Evolutionary conservation across 257 asterid genomes (phyloP), one percentile per base, ranked within the genome.

Genomic region (Leonotis leonurus): DNA sequence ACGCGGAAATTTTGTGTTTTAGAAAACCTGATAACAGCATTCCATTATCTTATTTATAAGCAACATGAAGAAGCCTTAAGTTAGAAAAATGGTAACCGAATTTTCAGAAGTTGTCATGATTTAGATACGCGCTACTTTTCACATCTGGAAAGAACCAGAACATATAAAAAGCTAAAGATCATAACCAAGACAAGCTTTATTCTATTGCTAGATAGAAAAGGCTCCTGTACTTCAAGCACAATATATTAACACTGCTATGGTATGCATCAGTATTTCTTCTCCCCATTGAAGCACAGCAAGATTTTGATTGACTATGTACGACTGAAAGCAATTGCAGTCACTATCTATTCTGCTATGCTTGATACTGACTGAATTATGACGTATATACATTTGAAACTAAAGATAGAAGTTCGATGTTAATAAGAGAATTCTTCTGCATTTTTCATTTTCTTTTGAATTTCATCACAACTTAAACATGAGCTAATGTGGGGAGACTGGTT

Each of bases 161-260:
- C n/a, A n/a, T n/a, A n/a, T n/a, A 3, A 17, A 52, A 29, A 37
- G 49, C 24, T 53, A 65, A n/a, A 8, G 71, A 66, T 29, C 35
- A 7, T 43, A 8, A 16, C 33, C 12, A 39, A 1, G 20, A 0
- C 11, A 9, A 51, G 5, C 46, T 48, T 12, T 9, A 4, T 39
- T 29, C 29, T 56, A 4, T 9, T 10, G 9, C 5, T 17, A 40
- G 8, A 14, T 46, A n/a, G 1, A 20, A 37, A 20, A 20, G 27
- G 20, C 61, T 1, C 32, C 14, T 21, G 18, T 29, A 45, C 27
- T 30, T 29, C 17, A 29, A 11, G 36, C 25, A 8, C 54, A 5
- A 32, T 35, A 20, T 16, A 18, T 37, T 10, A 29, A 44, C 12
- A 17, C 11, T 16, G 56, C 43, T n/a, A n/a, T n/a, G 29, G 25